Evolutionary conservation across 352 stramenopile genomes (phyloP).

Genomic region (Phytopythium boreale): DNA sequence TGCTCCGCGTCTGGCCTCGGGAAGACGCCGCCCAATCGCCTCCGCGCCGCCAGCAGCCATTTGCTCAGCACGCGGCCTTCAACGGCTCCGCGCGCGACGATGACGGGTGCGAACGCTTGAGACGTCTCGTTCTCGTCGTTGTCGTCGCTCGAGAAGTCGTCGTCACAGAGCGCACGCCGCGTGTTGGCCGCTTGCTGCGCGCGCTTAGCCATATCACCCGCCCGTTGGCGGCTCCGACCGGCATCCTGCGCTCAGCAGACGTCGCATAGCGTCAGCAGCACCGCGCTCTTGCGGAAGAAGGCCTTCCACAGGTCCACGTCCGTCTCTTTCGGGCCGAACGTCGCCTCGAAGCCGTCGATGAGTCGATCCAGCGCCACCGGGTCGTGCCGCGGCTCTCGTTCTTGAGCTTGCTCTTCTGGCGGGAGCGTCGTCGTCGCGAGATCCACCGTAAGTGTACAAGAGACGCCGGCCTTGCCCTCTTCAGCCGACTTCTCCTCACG

Average conservation of each 20-base stretch:
- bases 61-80: conserved; percentile 94
- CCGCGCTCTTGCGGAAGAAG: conserved; percentile 93
- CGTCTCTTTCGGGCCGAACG: conserved; percentile 86
- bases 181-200: conserved; percentile 21
- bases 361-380: conserved; percentile 71
- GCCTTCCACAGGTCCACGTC: conserved; percentile 95
- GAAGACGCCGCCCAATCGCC: conserved; percentile 90
- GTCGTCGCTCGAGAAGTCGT: conserved; percentile 94
- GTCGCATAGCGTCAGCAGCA: conserved; percentile 94
- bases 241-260: conserved; percentile 67
- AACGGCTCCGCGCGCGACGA: conserved; percentile 85
- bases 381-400: conserved; percentile 63
- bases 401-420: conserved; percentile 10
- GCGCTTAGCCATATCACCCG: conserved; percentile 51
- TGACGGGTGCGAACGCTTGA: conserved; percentile 90
- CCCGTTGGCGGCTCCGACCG: conserved; percentile 14
- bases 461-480: conserved; percentile 29
- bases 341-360: conserved; percentile 67
- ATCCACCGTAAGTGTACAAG: conserved; percentile 81
- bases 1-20: conserved; percentile 75
- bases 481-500: conserved; percentile 39
- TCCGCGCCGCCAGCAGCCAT: conserved; percentile 92
- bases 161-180: conserved; percentile 54
- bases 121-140: conserved; percentile 45
- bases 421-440: conserved; percentile 40